Base-by-base conservation (phyloP, 2,329 filamentous ascomycete species). In the Aspergillus sp. region DNA sequence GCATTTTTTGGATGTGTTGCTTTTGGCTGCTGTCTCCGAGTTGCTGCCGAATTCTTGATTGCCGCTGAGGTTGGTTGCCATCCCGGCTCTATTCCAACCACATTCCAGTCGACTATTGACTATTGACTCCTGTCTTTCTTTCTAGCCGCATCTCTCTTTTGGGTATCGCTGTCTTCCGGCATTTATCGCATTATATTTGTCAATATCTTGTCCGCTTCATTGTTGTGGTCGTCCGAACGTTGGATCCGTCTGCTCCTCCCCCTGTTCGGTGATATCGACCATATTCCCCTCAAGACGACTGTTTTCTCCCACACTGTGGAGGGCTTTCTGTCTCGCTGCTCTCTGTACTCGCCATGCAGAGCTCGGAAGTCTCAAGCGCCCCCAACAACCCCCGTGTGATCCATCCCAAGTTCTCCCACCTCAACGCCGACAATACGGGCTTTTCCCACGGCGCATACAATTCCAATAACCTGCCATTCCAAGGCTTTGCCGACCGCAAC, bases 371-470 rank as follows among this genome's bases (percentile, higher is more conserved):
- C 52, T 70, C 72, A 47, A 69, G 73, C 47, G 70, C 75, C 44
- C 71, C 69, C 47, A 73, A 67, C 55, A 58, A 51, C 55, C 64
- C 58, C 53, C 83, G 75, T 66, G 81, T 81, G 51, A 68, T 67
- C 25, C 78, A 79, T 47, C 77, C 83, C 35, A 93, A 93, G 68
- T 80, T 84, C 41, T 82, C 82, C 43, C 84, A 75, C 61, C 78
- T 71, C 48, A 68, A 67, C 55, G 67, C 67, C 42, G 72, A 84
- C 55, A 82, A 88, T 49, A 91, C 85, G 29, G 86, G 86, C 44
- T 93, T 94, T 64, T 93, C 88, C 30, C 86, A 94, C 58, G 86
- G 84, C 44, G 86, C 88, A 37, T 95, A 93, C 64, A 80, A 80
- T 53, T 89, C 84, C 36, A 93, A 94, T 64, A 74, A 77, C 48